Base-by-base conservation (phyloP, 371 early-diverging fungal genomes). In the Mucor irregularis region DNA sequence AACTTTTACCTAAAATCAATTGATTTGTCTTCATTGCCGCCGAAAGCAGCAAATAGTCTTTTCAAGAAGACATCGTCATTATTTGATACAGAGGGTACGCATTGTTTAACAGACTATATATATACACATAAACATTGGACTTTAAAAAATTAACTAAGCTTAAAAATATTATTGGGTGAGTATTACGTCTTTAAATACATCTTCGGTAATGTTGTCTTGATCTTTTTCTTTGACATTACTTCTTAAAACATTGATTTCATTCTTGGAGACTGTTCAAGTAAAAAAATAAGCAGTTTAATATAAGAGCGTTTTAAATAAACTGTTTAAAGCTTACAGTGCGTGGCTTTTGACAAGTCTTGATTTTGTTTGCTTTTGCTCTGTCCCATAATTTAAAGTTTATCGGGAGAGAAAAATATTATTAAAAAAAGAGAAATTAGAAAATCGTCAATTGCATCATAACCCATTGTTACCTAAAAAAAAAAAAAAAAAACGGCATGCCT, bases 1-100 rank as follows among this genome's bases (percentile, higher is more conserved):
- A 19, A 8, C 9, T 26, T 62, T 39, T 68, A 77, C 74, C 59
- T 53, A 60, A 89, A 89, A 61, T 90, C 90, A 59, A 90, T 85
- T 22, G 72, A 65, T 34, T 88, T 75, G 58, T 81, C 77, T 37
- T 84, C 84, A 60, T 92, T 90, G 0, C 64, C 64, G 10, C 49
- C 58, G 67, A 92, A 92, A 6, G 91, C 91, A 49, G 88, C 84
- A 71, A 89, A 92, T 11, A 92, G 67, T 44, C 90, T 74, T 60
- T 88, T 86, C 56, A 92, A 63, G 66, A 92, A 92, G 8, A 86
- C 72, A 58, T 88, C 88, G 35, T 90, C 90, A 31, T 76, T 72
- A 9, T 85, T 77, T 53, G 89, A 89, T 11, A 74, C 67, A 28
- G 66, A 59, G 2, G 80, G 76, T 3, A 74, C 65, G 58, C 49